A percentile compares a stretch with the other conserved stretches of the same genome.
phyloP scores from a whole-genome alignment of 805 yeast species.

The Kodamaea restingae region DNA sequence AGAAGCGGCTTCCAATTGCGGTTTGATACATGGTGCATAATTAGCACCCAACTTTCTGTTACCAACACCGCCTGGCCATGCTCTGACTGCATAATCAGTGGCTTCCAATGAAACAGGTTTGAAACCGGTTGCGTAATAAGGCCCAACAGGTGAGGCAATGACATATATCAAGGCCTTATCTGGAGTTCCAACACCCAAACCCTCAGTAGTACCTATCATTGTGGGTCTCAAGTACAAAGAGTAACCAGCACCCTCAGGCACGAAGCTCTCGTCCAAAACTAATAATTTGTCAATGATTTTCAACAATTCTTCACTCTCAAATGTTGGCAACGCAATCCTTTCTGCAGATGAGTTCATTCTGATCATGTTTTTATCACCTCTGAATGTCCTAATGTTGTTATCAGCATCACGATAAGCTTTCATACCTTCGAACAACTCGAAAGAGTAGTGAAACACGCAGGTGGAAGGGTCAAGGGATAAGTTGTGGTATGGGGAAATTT shows the following conservation, averaged over 20 bases:
- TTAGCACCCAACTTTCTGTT: slow-evolving; percentile 95
- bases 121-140: slow-evolving; percentile 92
- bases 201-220: slow-evolving; percentile 86
- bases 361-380: slow-evolving; percentile 88
- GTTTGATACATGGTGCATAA: slow-evolving; percentile 92
- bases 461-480: slow-evolving; percentile 80
- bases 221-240: slow-evolving; percentile 93
- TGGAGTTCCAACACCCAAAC: slow-evolving; percentile 84
- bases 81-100: slow-evolving; percentile 92
- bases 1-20: slow-evolving; percentile 84
- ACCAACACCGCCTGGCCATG: slow-evolving; percentile 99
- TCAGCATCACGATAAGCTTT: slow-evolving; percentile 75
- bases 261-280: slow-evolving; percentile 67
- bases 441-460: slow-evolving; percentile 90
- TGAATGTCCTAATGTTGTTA: slow-evolving; percentile 63
- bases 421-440: slow-evolving; percentile 93
- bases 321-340: slow-evolving; percentile 84
- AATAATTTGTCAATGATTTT: slow-evolving; percentile 74
- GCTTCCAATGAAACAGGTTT: slow-evolving; percentile 94
- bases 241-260: slow-evolving; percentile 85
- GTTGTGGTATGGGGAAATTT: slow-evolving; percentile 79
- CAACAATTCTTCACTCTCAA: slow-evolving; percentile 73
- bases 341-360: slow-evolving; percentile 87
- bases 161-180: slow-evolving; percentile 77
- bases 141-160: slow-evolving; percentile 95